phyloP scores from a whole-genome alignment of 495 filamentous ascomycete species.

The Xylaria venustula region DNA sequence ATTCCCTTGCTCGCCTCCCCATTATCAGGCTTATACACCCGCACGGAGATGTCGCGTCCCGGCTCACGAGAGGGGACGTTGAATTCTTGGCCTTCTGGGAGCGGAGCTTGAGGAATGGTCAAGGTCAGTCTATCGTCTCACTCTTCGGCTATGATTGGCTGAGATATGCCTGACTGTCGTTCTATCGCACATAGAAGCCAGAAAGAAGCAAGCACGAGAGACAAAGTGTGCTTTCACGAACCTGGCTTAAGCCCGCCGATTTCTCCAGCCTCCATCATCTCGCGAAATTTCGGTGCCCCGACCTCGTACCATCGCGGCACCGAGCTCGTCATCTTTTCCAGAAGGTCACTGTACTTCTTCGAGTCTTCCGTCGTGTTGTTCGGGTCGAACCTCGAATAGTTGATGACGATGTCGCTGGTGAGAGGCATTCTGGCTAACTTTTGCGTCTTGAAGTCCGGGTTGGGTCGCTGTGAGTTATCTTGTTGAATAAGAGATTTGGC shows the following conservation, averaged over 20 bases:
- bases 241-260: background rate
- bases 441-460: background rate
- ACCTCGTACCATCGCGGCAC: background rate
- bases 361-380: background rate
- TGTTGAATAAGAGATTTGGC: background rate
- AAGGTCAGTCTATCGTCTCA: background rate
- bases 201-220: background rate
- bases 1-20: conserved; percentile 34
- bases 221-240: background rate
- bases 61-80: conserved; percentile 50
- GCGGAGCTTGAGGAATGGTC: background rate
- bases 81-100: conserved; percentile 29
- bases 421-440: conserved; percentile 1
- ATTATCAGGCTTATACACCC: conserved; percentile 37
- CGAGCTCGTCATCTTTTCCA: background rate
- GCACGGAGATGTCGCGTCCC: conserved; percentile 46
- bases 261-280: background rate
- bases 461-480: background rate
- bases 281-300: background rate
- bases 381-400: background rate
- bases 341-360: background rate
- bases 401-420: background rate
- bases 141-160: background rate
- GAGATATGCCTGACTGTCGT: background rate
- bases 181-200: background rate